Conservation (phyloP, 73 alveolate species). For the Diophrys sp. region DNA sequence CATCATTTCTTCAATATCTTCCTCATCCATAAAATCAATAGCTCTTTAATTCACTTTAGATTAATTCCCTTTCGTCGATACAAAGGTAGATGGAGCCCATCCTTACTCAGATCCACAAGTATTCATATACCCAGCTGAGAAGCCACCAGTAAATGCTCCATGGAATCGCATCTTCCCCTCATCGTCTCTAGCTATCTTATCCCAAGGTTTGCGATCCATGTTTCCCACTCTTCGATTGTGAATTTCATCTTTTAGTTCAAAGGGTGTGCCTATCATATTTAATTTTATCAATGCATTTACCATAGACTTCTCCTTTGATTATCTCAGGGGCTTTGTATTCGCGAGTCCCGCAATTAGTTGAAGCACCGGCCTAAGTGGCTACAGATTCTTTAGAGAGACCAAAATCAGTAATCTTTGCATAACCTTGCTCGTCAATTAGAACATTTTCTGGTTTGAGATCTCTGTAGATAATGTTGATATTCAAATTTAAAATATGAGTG, state of each 20-base stretch:
- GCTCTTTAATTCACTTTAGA: slow-evolving; percentile 34
- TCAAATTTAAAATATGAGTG: no score
- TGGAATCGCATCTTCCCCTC: slow-evolving; percentile 65
- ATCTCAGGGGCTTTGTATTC: not conserved
- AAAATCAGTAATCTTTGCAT: slow-evolving; percentile 92
- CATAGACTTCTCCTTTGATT: no score
- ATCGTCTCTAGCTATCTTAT: slow-evolving; percentile 43
- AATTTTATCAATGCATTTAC: not conserved
- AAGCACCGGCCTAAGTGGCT: no score
- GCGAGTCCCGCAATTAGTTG: no score
- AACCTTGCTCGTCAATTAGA: slow-evolving; percentile 86
- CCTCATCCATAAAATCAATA: slow-evolving; percentile 73
- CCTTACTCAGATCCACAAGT: slow-evolving; percentile 65
- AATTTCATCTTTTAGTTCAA: slow-evolving; percentile 22
- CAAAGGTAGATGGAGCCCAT: slow-evolving; percentile 59
- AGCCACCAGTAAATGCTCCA: slow-evolving; percentile 82
- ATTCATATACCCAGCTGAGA: slow-evolving; percentile 65
- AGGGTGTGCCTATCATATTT: slow-evolving; percentile 49
- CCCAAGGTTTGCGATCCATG: slow-evolving; percentile 8
- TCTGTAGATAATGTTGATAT: no score
- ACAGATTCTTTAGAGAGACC: slow-evolving; percentile 98
- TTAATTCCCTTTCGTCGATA: slow-evolving; percentile 31
- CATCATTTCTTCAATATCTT: slow-evolving; percentile 58
- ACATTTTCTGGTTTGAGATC: no score
- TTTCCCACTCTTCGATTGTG: slow-evolving; percentile 9